Percentiles rank a stretch among this genome's conserved stretches.
Evolutionary conservation across 2,329 filamentous ascomycete genomes (phyloP).

Genomic region (Aspergillus quadricinctus): DNA sequence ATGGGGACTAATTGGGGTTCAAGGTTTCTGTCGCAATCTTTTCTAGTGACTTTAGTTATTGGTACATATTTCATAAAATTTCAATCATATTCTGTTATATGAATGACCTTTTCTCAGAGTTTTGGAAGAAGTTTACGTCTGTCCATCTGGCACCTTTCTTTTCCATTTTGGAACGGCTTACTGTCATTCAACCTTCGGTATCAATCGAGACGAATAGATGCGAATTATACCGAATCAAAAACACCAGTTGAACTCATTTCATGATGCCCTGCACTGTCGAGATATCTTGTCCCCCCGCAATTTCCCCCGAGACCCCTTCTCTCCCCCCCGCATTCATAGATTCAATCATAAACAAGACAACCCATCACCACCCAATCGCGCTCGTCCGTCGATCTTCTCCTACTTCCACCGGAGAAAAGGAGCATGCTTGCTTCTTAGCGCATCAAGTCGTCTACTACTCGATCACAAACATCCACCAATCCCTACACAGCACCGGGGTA

Average conservation of each 20-base stretch:
- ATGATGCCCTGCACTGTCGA: neutral
- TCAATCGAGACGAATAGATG: neutral
- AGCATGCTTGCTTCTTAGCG: neutral
- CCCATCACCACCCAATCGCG: neutral
- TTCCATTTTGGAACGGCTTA: neutral
- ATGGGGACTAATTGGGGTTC: neutral
- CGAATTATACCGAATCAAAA: neutral
- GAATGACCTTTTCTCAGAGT: neutral
- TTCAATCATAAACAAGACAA: neutral
- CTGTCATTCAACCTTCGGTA: neutral
- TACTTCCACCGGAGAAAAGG: neutral
- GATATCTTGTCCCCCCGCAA: neutral
- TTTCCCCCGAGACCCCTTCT: neutral
- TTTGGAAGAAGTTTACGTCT: too few relatives aligned
- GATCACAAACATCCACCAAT: conserved; percentile 25
- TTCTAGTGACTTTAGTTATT: neutral
- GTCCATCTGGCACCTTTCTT: neutral
- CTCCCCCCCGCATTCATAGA: neutral
- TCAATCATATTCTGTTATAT: neutral
- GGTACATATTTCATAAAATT: neutral
- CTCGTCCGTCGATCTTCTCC: neutral
- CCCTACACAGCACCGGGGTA: conserved; percentile 14
- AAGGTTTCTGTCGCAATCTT: neutral
- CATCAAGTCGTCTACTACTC: neutral
- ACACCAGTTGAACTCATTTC: neutral